Percentiles rank a stretch among this genome's conserved stretches.
These are phyloP conservation scores for Ganoderma lucidum DNA, from an alignment of 1,284 basidiomycete genomes.

Conservation along the genomic window DNA sequence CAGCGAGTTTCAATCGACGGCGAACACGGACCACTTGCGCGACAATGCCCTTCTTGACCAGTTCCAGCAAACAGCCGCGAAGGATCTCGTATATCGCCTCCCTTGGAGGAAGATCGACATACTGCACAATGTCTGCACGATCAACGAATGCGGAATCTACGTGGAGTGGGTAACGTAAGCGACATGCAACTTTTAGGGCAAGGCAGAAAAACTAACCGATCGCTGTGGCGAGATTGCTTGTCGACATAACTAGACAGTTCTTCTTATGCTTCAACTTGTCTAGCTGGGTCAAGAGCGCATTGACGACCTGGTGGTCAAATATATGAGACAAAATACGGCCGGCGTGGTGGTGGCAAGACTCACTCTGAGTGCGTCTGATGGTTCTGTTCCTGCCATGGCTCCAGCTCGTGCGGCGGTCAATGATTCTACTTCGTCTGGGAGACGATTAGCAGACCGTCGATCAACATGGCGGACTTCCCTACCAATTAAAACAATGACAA, in stretches of 20 bases:
- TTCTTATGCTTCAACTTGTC: conserved; percentile 94
- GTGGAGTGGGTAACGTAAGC: neutral
- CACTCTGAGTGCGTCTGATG: conserved; percentile 93
- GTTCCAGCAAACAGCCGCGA: conserved; percentile 83
- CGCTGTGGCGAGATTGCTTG: conserved; percentile 93
- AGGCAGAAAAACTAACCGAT: conserved; percentile 71
- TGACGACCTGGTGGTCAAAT: conserved; percentile 79
- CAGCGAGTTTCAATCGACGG: too few species aligned
- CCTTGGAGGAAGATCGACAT: conserved; percentile 88
- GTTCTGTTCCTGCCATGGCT: conserved; percentile 95
- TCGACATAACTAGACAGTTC: conserved; percentile 97
- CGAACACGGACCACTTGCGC: conserved; percentile 55
- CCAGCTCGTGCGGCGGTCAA: conserved; percentile 93
- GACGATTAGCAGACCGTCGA: neutral
- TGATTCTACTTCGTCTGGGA: conserved; percentile 93
- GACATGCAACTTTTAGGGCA: neutral
- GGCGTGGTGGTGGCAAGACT: conserved; percentile 32
- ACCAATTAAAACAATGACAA: conserved; percentile 97
- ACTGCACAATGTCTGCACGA: conserved; percentile 96
- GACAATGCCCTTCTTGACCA: conserved; percentile 81
- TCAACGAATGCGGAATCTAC: conserved; percentile 95
- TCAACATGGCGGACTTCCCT: conserved; percentile 4
- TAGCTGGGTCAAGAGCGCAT: conserved; percentile 95
- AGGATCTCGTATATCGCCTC: conserved; percentile 96
- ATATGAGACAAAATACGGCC: neutral